Evolutionary conservation across 805 yeast species (phyloP), one percentile per base, ranked within the genome.

Genomic region (Teunomyces barrocoloradensis): DNA sequence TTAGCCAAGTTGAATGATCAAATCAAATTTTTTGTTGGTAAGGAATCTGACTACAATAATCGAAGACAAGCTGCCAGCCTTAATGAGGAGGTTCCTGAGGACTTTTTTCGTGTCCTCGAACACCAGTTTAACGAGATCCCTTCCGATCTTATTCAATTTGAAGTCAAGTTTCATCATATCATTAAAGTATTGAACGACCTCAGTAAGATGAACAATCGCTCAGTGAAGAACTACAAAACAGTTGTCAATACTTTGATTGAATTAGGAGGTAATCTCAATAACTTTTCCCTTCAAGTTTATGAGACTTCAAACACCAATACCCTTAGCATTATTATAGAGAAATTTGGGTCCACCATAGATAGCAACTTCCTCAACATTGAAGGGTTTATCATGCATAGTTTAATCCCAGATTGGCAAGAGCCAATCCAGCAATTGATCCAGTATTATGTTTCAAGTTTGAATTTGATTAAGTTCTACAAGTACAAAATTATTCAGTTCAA

Each of bases 191-290:
- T 71, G 21, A 49, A 53, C 23, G 71, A 66, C 29, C 52, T 78
- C 37, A 77, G 76, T 50, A 61, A 61, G 37, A 50, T 66, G 4
- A 65, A 69, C 51, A 59, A 71, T n/a, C 64, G 68, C 21, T 55
- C 75, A 7, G 62, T 66, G 18, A 71, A 73, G 39, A 69, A 72
- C 52, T 69, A 71, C 50, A 74, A 73, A 44, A 53, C 56, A 0
- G 59, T 76, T 29, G 65, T 77, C 43, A 49, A 63, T 12, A 62
- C 67, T 4, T 56, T 79, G 52, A 70, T 79, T 11, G 82, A 79
- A 55, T 63, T 80, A 43, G 85, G 85, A 17, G 83, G 82, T 3
- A 77, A 78, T 54, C 69, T 79, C 54, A 80, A 80, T 58, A 77
- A 80, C 49, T 78, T 80, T 53, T 75, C 82, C 17, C 68, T 80